phyloP scores from a whole-genome alignment of 1,284 basidiomycete genomes.

The Kwoniella shivajii region DNA sequence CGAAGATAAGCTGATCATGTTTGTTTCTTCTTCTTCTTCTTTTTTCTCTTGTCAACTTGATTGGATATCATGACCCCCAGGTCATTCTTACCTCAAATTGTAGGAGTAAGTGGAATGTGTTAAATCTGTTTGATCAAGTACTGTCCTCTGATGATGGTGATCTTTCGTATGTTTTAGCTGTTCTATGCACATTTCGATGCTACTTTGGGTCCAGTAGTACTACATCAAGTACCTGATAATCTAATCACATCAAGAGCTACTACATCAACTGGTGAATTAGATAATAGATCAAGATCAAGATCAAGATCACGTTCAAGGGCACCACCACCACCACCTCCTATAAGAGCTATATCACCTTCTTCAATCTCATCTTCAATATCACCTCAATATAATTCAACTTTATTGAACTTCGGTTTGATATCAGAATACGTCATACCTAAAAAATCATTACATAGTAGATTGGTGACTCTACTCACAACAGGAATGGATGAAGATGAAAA shows the following conservation, averaged over 20 bases:
- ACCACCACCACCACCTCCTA: conserved; percentile 2
- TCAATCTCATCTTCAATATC: background rate
- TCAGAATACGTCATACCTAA: conserved; percentile 94
- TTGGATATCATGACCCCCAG: conserved; percentile 42
- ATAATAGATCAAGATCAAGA: conserved; percentile 24
- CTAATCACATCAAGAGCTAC: conserved; percentile 44
- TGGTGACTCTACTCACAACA: conserved; percentile 64
- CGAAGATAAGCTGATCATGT: conserved; percentile 1
- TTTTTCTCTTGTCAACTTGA: background rate
- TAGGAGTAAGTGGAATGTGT: conserved; percentile 45
- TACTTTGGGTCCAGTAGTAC: conserved; percentile 45
- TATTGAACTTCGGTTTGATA: conserved; percentile 91
- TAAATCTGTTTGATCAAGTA: background rate
- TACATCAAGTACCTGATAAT: conserved; percentile 54
- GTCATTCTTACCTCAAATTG: conserved; percentile 53
- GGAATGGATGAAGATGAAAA: conserved; percentile 53
- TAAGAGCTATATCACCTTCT: background rate
- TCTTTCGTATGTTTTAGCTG: conserved; percentile 29
- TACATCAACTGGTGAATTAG: conserved; percentile 21
- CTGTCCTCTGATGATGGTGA: background rate
- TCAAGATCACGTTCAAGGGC: conserved; percentile 33
- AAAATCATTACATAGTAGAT: conserved; percentile 78
- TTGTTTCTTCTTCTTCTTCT: background rate
- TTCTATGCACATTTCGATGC: conserved; percentile 56
- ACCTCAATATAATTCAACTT: conserved; percentile 2